A percentile compares a stretch with the other conserved stretches of the same genome.
Conservation (phyloP, 2,329 filamentous ascomycete species). For the Xylariomycetidae sp. region DNA sequence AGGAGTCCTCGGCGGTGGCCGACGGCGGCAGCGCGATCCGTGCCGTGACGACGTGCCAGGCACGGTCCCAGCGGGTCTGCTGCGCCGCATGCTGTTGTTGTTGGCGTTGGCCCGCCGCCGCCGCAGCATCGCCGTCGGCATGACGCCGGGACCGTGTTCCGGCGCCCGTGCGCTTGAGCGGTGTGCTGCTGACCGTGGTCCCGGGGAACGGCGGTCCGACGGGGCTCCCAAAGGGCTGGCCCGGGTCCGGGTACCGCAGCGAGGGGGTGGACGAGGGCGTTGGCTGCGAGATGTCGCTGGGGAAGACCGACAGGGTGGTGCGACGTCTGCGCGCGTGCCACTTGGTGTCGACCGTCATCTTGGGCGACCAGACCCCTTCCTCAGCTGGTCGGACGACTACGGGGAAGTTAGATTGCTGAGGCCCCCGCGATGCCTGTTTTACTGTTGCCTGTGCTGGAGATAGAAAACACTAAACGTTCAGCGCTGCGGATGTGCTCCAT, state of each 20-base stretch:
- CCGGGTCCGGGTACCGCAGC: conserved; percentile 32
- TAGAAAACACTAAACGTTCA: too few relatives aligned
- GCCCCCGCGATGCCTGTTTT: too few relatives aligned
- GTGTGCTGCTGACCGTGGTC: conserved; percentile 6
- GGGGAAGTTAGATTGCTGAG: too few relatives aligned
- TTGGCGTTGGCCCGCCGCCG: too few relatives aligned
- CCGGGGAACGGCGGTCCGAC: conserved; percentile 12
- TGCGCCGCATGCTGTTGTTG: conserved; percentile 33
- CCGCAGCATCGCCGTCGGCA: conserved; percentile 9
- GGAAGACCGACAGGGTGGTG: conserved; percentile 52
- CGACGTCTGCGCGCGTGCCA: conserved; percentile 42
- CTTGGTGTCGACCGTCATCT: conserved; percentile 31
- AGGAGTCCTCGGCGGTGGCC: conserved; percentile 48
- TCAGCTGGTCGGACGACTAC: too few relatives aligned
- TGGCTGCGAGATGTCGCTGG: conserved; percentile 41
- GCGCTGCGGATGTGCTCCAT: too few relatives aligned
- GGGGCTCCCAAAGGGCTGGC: conserved; percentile 41
- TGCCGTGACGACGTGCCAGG: conserved; percentile 57
- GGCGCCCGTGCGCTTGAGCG: conserved; percentile 17
- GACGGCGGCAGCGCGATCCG: conserved; percentile 51
- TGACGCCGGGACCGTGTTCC: too few relatives aligned
- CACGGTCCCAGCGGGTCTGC: conserved; percentile 53
- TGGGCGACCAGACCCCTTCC: too few relatives aligned
- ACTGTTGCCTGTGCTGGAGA: too few relatives aligned
- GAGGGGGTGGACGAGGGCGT: conserved; percentile 37